phyloP scores from a whole-genome alignment of 225 moss, liverwort and hornwort genomes.

The Climacium dendroides region DNA sequence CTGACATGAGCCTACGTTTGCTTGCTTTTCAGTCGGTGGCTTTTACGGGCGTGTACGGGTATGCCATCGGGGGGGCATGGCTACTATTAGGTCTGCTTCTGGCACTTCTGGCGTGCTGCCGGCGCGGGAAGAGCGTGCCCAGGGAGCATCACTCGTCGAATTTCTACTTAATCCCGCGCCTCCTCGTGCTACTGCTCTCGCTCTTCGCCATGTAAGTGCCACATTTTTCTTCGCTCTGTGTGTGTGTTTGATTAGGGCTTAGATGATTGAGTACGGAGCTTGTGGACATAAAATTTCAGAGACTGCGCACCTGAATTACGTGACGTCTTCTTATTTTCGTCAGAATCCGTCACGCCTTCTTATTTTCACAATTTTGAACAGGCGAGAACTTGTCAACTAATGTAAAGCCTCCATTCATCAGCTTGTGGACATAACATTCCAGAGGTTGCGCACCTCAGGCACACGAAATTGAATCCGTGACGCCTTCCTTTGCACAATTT shows the following conservation, averaged over 20 bases:
- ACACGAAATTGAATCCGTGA: not conserved
- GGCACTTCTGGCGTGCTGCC: constrained; percentile 22
- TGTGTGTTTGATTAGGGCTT: not conserved
- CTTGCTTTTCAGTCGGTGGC: constrained; percentile 41
- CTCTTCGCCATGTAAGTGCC: constrained; percentile 29
- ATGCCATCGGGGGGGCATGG: constrained; percentile 40
- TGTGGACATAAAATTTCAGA: not conserved
- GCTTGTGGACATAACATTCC: not conserved
- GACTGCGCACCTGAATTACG: no score
- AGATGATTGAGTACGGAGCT: not conserved
- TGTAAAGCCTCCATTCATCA: not conserved
- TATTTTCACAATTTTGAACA: not conserved
- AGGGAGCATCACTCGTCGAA: constrained; percentile 18
- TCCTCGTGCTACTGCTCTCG: constrained; percentile 33
- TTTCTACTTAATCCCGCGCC: constrained; percentile 28
- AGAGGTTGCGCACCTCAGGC: not conserved
- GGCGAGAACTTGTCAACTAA: not conserved
- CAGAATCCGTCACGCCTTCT: not conserved
- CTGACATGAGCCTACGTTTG: not conserved
- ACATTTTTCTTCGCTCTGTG: not conserved
- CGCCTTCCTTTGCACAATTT: not conserved
- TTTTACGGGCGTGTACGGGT: constrained; percentile 65
- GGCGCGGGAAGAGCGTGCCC: not conserved
- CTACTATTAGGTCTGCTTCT: constrained; percentile 40
- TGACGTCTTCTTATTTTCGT: not conserved